A percentile compares a stretch with the other conserved stretches of the same genome.
Conservation (phyloP, 352 stramenopile species). For the Phytophthora ramorum region DNA sequence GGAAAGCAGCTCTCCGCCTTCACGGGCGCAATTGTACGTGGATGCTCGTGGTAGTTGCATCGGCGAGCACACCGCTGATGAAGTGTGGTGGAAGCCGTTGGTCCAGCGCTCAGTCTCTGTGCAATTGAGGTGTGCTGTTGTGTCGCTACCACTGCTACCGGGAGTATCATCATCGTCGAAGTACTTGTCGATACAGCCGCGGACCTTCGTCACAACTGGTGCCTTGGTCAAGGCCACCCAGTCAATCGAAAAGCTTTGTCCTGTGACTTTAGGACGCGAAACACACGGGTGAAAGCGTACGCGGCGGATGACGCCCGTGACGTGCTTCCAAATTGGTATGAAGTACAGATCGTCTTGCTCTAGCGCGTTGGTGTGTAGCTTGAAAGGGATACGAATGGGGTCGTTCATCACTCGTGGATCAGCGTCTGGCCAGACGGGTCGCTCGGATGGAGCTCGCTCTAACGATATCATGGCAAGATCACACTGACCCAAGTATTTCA, state of each 20-base stretch:
- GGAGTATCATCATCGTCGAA: constrained; percentile 37
- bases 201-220: constrained; percentile 75
- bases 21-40: constrained; percentile 77
- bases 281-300: constrained; percentile 72
- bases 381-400: constrained; percentile 66
- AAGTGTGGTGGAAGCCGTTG: constrained; percentile 57
- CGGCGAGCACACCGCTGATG: constrained; percentile 44
- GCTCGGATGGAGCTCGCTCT: constrained; percentile 44
- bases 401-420: constrained; percentile 51
- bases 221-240: constrained; percentile 79
- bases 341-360: constrained; percentile 62
- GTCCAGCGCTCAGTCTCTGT: constrained; percentile 44
- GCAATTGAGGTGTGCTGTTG: constrained; percentile 52
- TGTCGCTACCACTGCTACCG: constrained; percentile 7
- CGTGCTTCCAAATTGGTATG: constrained; percentile 66
- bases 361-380: constrained; percentile 27
- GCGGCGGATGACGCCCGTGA: constrained; percentile 62
- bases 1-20: constrained; percentile 58
- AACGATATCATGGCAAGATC: constrained; percentile 61
- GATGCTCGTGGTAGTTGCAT: constrained; percentile 63
- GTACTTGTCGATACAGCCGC: constrained; percentile 82
- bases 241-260: constrained; percentile 74
- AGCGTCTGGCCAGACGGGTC: constrained; percentile 39
- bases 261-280: constrained; percentile 31
- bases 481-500: constrained; percentile 68